Conservation (phyloP, 169 alveolate genomes). For the Plasmodium malariae region DNA sequence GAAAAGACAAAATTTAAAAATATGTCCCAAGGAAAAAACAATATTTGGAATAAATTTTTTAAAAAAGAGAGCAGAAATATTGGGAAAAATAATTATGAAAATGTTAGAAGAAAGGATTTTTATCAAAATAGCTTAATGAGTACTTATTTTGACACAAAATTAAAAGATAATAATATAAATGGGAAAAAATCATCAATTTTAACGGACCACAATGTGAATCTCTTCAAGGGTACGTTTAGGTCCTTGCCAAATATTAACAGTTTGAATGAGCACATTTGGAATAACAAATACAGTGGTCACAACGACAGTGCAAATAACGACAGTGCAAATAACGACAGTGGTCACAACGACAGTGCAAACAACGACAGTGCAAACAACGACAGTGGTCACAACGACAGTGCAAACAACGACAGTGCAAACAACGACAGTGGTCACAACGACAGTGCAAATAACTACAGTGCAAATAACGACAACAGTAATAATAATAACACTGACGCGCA, state of each 20-base stretch:
- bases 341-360: too few species aligned
- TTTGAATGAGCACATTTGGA: background rate
- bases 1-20: background rate
- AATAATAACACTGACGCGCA: constrained; percentile 17
- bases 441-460: too few species aligned
- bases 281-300: too few species aligned
- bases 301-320: too few species aligned
- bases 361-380: too few species aligned
- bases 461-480: too few species aligned
- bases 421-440: too few species aligned
- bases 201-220: background rate
- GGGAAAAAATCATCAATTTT: background rate
- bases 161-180: constrained; percentile 10
- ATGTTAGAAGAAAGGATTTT: background rate
- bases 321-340: too few species aligned
- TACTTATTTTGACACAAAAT: constrained; percentile 2
- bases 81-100: background rate
- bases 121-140: background rate
- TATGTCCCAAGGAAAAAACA: background rate
- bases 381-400: too few species aligned
- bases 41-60: background rate
- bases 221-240: background rate
- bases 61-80: background rate
- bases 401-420: too few species aligned
- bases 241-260: constrained; percentile 12